These are phyloP conservation scores for Durio zibethinus DNA, from an alignment of 345 rosid species.

Conservation along the genomic window DNA sequence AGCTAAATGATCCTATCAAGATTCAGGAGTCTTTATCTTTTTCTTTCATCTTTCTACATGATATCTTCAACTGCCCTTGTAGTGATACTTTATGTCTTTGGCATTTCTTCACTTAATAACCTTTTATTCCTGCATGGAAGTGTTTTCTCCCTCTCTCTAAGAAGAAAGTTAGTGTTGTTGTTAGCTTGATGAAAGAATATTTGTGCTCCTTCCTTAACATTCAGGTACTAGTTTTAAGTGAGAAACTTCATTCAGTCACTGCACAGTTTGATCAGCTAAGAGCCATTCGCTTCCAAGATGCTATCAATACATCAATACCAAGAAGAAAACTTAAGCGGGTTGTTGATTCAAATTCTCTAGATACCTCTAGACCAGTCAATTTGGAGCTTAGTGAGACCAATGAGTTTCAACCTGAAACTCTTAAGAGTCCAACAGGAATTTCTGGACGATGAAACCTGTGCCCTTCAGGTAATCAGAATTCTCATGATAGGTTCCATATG, in stretches of 20 bases:
- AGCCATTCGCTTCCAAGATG: slow-evolving; percentile 86
- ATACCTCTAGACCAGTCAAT: slow-evolving; percentile 30
- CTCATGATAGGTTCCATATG: not conserved
- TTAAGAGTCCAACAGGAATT: slow-evolving; percentile 59
- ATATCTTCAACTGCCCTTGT: not conserved
- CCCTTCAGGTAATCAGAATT: slow-evolving; percentile 67
- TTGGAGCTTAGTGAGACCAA: slow-evolving; percentile 43
- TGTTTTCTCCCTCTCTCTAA: not conserved
- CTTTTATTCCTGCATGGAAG: not conserved
- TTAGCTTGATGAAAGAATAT: not conserved
- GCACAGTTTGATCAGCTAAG: slow-evolving; percentile 23
- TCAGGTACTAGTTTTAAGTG: slow-evolving; percentile 77
- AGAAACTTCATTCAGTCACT: slow-evolving; percentile 86
- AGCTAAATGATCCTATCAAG: not conserved
- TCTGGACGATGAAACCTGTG: slow-evolving; percentile 86
- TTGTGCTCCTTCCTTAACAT: slow-evolving; percentile 8
- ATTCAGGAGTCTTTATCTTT: not conserved
- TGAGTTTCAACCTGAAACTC: slow-evolving; percentile 49
- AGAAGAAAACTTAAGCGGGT: slow-evolving; percentile 63
- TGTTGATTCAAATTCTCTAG: slow-evolving; percentile 36
- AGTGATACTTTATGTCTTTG: not conserved
- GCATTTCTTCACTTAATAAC: not conserved
- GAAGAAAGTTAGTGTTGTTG: not conserved
- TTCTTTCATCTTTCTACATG: not conserved
- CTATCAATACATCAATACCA: slow-evolving; percentile 66